Percentiles rank a stretch among this genome's conserved stretches.
phyloP scores from a whole-genome alignment of 805 yeast genomes.

The Wickerhamomyces tratensis region DNA sequence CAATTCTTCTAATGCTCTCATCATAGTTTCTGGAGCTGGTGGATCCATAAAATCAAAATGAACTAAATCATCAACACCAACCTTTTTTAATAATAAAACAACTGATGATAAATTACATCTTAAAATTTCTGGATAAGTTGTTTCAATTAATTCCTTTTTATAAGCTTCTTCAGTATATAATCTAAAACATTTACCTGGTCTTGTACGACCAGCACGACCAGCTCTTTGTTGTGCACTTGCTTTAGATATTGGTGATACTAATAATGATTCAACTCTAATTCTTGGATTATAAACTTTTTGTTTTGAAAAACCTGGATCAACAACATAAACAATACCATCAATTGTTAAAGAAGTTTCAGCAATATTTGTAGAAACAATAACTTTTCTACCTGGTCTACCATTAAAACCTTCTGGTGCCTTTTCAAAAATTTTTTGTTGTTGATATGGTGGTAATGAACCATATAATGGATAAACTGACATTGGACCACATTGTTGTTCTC shows the following conservation, averaged over 20 bases:
- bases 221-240: conserved; percentile 98
- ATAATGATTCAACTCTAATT: conserved; percentile 86
- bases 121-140: conserved; percentile 91
- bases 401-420: conserved; percentile 71
- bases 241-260: conserved; percentile 93
- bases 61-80: conserved; percentile 92
- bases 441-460: conserved; percentile 94
- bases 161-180: conserved; percentile 95
- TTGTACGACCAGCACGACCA: conserved; percentile 99
- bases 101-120: conserved; percentile 87
- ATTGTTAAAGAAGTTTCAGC: conserved; percentile 97
- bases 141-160: conserved; percentile 87
- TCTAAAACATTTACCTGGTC: conserved; percentile 97
- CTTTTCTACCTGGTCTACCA: conserved; percentile 92
- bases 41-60: conserved; percentile 99
- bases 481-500: conserved; percentile 91
- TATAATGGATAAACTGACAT: conserved; percentile 83
- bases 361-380: conserved; percentile 86
- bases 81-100: conserved; percentile 84
- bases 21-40: conserved; percentile 99
- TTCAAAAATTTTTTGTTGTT: conserved; percentile 89
- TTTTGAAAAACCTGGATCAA: conserved; percentile 95
- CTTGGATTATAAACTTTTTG: conserved; percentile 96
- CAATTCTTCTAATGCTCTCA: conserved; percentile 95
- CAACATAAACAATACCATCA: conserved; percentile 95